phyloP scores from a whole-genome alignment of 2,329 filamentous ascomycete genomes.

The Thermoascus crustaceus region DNA sequence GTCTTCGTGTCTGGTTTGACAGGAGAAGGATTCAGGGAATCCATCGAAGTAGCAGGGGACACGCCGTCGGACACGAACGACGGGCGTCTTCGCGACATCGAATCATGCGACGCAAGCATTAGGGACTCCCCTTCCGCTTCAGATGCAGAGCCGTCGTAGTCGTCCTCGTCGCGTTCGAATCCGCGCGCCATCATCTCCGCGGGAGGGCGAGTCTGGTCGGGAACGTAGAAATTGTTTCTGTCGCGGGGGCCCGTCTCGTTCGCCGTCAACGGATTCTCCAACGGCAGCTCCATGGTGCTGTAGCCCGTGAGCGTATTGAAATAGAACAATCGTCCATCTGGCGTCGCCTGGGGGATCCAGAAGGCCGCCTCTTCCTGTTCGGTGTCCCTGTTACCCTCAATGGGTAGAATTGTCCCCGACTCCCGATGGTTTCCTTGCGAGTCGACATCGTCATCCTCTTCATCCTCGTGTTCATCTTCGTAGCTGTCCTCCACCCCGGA shows the following conservation, averaged over 20 bases:
- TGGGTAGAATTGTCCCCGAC: conserved; percentile 52
- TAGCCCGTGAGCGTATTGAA: conserved; percentile 97
- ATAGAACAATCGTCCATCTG: conserved; percentile 88
- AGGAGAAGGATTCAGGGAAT: conserved; percentile 71
- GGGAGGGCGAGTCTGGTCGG: conserved; percentile 81
- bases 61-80: conserved; percentile 61
- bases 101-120: conserved; percentile 60
- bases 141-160: conserved; percentile 84
- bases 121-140: conserved; percentile 73
- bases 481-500: conserved; percentile 53
- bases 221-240: conserved; percentile 78
- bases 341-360: conserved; percentile 96
- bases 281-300: conserved; percentile 85
- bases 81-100: conserved; percentile 57
- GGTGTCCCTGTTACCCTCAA: conserved; percentile 56
- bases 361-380: conserved; percentile 86
- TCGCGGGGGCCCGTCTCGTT: conserved; percentile 81
- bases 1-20: conserved; percentile 48
- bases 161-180: conserved; percentile 74
- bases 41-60: conserved; percentile 83
- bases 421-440: conserved; percentile 60
- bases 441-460: conserved; percentile 58
- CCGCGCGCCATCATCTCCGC: conserved; percentile 85
- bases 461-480: conserved; percentile 57
- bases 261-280: conserved; percentile 76